These are phyloP conservation scores for Trifolium pratense DNA, from an alignment of 306 rosid genomes.

Conservation along the genomic window DNA sequence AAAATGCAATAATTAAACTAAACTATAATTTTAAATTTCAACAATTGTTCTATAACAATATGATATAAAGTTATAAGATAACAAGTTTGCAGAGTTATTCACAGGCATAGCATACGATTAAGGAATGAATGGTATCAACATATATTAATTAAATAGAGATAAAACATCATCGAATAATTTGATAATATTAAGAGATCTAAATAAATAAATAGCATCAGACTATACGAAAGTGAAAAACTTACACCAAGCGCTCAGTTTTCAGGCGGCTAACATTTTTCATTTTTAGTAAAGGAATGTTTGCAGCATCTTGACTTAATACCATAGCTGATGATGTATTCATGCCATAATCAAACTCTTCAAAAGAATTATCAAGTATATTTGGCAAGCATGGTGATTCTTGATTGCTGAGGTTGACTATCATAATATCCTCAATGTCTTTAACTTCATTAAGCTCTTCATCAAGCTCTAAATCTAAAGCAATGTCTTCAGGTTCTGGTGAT, in stretches of 20 bases:
- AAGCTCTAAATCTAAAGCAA: conserved; percentile 4
- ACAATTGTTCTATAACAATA: neutral
- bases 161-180: no score
- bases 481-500: conserved; percentile 42
- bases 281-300: conserved; percentile 39
- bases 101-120: no score
- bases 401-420: conserved; percentile 12
- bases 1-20: neutral
- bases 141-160: no score
- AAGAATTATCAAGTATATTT: neutral
- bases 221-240: conserved; percentile 44
- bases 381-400: neutral
- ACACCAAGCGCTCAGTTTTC: conserved; percentile 68
- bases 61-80: neutral
- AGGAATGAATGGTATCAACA: no score
- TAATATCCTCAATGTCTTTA: no score
- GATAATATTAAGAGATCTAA: no score
- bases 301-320: conserved; percentile 36
- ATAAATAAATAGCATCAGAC: no score
- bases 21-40: neutral
- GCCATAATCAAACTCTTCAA: conserved; percentile 5
- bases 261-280: conserved; percentile 60
- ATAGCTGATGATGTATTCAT: conserved; percentile 44
- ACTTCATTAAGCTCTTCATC: conserved; percentile 45
- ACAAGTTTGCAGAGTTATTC: neutral